Conservation (phyloP, 345 rosid species). For the Clausena lansium region DNA sequence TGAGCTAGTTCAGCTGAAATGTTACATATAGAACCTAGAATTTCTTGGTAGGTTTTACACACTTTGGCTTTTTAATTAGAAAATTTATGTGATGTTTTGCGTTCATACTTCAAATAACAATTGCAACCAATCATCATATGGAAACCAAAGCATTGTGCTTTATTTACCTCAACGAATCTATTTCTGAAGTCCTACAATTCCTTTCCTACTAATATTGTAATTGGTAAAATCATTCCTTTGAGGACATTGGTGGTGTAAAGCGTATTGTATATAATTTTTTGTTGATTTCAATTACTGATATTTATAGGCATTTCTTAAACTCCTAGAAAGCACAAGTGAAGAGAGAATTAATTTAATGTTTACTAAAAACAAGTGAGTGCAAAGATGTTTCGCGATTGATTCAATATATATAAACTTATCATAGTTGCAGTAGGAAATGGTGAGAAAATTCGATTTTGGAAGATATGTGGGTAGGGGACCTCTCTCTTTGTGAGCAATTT, state of each 20-base stretch:
- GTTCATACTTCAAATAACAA: background rate
- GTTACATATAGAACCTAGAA: background rate
- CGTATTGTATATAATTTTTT: background rate
- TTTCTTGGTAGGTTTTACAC: background rate
- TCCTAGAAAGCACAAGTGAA: background rate
- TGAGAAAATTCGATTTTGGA: no score
- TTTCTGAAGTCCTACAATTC: background rate
- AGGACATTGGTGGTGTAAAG: background rate
- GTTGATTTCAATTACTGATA: background rate
- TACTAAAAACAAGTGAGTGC: background rate
- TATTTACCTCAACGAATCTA: background rate
- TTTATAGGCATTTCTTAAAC: background rate
- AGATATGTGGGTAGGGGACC: no score
- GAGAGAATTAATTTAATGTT: background rate
- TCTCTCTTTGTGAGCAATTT: no score
- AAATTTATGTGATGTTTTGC: background rate
- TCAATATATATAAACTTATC: background rate
- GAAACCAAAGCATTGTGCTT: background rate
- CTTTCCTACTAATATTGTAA: background rate
- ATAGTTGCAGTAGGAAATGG: no score
- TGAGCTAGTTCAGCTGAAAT: background rate
- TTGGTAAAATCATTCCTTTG: background rate
- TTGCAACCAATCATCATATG: background rate
- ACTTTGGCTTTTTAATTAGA: background rate
- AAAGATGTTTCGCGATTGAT: background rate